A percentile compares a stretch with the other conserved stretches of the same genome.
Evolutionary conservation across 768 basidiomycete genomes (phyloP).

Genomic region (Suillus lakei): DNA sequence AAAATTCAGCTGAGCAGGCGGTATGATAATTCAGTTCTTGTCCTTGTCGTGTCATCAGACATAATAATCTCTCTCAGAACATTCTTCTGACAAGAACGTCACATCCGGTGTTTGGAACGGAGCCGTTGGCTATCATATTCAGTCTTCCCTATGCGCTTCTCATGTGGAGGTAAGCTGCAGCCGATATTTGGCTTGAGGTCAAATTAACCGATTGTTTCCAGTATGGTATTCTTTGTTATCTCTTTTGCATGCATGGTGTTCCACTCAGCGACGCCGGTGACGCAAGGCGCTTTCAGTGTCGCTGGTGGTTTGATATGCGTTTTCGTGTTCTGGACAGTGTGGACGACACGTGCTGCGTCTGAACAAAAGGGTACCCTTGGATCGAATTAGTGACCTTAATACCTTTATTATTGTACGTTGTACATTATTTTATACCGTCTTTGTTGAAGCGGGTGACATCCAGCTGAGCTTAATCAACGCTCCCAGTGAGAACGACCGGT

Average conservation of each 20-base stretch:
- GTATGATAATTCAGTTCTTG: constrained; percentile 26
- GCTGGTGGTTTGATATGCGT: not conserved
- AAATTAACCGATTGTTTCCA: not conserved
- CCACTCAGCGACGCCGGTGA: not conserved
- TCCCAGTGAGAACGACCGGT: not conserved
- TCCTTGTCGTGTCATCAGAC: not conserved
- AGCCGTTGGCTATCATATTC: constrained; percentile 35
- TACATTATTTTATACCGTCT: not conserved
- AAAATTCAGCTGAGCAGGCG: constrained; percentile 28
- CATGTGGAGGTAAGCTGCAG: constrained; percentile 33
- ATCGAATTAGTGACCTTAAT: not conserved
- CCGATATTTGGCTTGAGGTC: not conserved
- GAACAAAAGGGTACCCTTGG: not conserved
- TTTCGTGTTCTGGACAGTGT: not conserved
- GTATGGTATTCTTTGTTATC: not conserved
- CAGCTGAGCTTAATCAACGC: not conserved
- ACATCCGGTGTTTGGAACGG: constrained; percentile 22
- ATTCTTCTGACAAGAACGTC: constrained; percentile 24
- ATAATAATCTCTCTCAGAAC: not conserved
- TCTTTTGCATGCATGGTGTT: constrained; percentile 1
- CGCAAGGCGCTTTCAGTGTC: not conserved
- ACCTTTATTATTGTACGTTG: too few relatives aligned
- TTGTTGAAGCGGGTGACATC: not conserved
- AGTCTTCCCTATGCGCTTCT: constrained; percentile 37
- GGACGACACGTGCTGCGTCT: not conserved